Conservation (phyloP, 2,329 filamentous ascomycete species). For the Sporothrix euskadiensis region DNA sequence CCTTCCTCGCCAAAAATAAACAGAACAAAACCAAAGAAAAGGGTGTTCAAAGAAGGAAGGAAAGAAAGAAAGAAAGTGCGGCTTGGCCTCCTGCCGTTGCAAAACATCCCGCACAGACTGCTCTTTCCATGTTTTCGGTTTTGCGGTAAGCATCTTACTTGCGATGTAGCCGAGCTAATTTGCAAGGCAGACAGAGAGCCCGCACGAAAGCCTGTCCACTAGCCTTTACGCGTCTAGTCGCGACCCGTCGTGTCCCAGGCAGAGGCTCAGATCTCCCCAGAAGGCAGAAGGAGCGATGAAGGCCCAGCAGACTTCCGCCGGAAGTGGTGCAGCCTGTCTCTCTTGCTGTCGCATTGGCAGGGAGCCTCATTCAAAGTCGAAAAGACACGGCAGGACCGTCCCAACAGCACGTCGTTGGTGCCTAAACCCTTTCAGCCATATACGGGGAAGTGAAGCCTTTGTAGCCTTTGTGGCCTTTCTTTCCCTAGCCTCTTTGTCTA, state of each 20-base stretch:
- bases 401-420: constrained; percentile 18
- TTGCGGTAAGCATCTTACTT: neutral
- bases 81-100: neutral
- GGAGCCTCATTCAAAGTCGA: neutral
- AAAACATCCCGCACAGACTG: neutral
- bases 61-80: neutral
- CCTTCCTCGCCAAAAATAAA: neutral
- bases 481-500: neutral
- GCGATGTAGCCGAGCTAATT: too few relatives aligned
- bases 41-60: neutral
- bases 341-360: constrained; percentile 1
- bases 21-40: neutral
- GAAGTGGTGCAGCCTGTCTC: neutral
- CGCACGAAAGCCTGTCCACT: neutral
- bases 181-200: constrained; percentile 10
- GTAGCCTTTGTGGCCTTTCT: neutral
- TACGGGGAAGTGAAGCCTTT: neutral
- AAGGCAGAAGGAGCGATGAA: neutral
- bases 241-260: neutral
- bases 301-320: neutral
- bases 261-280: neutral
- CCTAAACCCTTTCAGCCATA: constrained; percentile 13
- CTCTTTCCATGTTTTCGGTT: neutral
- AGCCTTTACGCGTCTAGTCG: neutral
- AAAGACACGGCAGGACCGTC: neutral